Percentiles rank a stretch among this genome's conserved stretches.
These are phyloP conservation scores for Biscogniauxia mediterranea DNA, from an alignment of 2,329 filamentous ascomycete species.

Conservation along the genomic window DNA sequence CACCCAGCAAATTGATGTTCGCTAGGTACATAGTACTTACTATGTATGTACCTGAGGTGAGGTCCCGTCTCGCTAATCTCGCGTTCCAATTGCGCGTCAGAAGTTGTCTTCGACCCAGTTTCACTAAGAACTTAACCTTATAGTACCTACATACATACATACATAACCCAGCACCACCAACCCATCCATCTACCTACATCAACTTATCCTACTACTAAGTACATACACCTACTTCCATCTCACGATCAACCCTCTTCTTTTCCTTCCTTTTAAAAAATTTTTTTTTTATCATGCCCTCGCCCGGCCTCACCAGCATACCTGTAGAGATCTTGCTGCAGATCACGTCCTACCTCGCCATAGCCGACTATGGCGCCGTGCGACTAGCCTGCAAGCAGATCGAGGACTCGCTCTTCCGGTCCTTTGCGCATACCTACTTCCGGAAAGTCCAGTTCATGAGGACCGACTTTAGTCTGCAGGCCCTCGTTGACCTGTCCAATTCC, in stretches of 20 bases:
- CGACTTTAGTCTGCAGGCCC: constrained; percentile 45
- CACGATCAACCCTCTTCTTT: too few relatives aligned
- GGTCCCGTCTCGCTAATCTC: neutral
- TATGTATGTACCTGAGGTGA: too few relatives aligned
- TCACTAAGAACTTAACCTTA: too few relatives aligned
- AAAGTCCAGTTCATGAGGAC: constrained; percentile 64
- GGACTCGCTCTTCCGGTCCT: constrained; percentile 50
- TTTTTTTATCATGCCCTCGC: constrained; percentile 7
- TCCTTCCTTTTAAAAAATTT: too few relatives aligned
- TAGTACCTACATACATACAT: too few relatives aligned
- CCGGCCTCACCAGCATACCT: constrained; percentile 39
- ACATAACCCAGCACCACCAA: too few relatives aligned
- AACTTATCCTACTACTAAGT: too few relatives aligned
- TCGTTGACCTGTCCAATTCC: constrained; percentile 26
- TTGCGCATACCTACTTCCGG: constrained; percentile 59
- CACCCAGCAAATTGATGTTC: too few relatives aligned
- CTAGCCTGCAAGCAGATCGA: constrained; percentile 55
- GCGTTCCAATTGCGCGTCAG: neutral
- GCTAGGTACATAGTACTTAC: too few relatives aligned
- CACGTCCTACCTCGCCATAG: constrained; percentile 47
- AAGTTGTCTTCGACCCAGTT: too few relatives aligned
- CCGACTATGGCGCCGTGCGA: constrained; percentile 53
- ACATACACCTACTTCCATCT: too few relatives aligned
- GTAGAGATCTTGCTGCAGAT: constrained; percentile 57
- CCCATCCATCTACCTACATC: too few relatives aligned